phyloP scores from a whole-genome alignment of 2,329 filamentous ascomycete genomes.

The Lasiodiplodia citricola region DNA sequence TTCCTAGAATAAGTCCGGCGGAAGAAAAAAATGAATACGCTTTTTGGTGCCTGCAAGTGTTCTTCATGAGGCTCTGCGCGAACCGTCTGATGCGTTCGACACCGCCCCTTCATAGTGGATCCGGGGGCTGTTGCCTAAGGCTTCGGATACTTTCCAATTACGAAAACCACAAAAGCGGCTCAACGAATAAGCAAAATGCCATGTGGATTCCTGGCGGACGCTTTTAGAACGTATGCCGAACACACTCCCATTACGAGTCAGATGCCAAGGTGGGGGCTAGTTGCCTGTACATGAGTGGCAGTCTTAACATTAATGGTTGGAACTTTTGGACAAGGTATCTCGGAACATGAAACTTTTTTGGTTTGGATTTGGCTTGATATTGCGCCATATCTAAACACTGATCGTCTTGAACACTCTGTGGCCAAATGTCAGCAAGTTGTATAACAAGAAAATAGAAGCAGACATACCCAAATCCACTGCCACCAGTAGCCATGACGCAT shows the following conservation, averaged over 20 bases:
- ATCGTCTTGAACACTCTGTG: slow-evolving; percentile 48
- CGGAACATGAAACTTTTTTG: slow-evolving; percentile 19
- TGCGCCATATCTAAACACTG: slow-evolving; percentile 38
- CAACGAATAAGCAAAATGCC: neutral
- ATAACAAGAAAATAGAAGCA: neutral
- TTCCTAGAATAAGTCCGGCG: neutral
- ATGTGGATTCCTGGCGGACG: neutral
- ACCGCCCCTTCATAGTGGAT: neutral
- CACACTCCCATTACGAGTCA: neutral
- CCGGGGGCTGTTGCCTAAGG: neutral
- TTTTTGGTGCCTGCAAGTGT: neutral
- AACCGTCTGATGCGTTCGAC: neutral
- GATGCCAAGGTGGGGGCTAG: neutral
- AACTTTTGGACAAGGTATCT: slow-evolving; percentile 22
- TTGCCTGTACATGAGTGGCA: neutral
- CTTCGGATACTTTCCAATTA: neutral
- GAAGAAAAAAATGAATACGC: neutral
- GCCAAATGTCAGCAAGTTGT: slow-evolving; percentile 28
- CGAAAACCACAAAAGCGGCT: neutral
- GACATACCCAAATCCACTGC: slow-evolving; percentile 74
- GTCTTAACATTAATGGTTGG: slow-evolving; percentile 7
- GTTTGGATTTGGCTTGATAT: neutral
- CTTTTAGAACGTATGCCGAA: neutral
- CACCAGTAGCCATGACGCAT: slow-evolving; percentile 85
- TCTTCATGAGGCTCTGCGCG: neutral